These are phyloP conservation scores for Aspergillus sp. DNA, from an alignment of 2,329 filamentous ascomycete species.

Conservation along the genomic window DNA sequence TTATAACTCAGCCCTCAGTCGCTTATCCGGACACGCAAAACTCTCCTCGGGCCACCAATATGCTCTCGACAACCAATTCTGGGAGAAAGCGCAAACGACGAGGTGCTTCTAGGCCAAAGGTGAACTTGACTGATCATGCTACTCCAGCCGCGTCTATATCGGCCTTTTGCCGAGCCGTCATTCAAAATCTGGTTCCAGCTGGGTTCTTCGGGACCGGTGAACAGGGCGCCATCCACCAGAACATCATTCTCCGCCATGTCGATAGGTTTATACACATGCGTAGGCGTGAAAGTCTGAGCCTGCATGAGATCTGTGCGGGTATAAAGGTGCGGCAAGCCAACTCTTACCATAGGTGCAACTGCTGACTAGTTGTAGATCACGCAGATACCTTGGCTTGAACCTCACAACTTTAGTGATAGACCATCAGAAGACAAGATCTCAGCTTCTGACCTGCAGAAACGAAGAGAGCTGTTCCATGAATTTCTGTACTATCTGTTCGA, in stretches of 20 bases:
- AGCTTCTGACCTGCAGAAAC: constrained; percentile 71
- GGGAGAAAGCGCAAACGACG: constrained; percentile 10
- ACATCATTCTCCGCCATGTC: constrained; percentile 64
- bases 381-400: constrained; percentile 70
- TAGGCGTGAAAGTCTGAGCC: constrained; percentile 75
- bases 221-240: constrained; percentile 59
- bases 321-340: constrained; percentile 60
- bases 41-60: background rate
- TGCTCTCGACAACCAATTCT: background rate
- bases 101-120: constrained; percentile 17
- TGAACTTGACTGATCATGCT: constrained; percentile 64
- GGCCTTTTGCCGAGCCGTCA: constrained; percentile 77
- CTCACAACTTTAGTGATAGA: constrained; percentile 40
- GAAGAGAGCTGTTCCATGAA: constrained; percentile 76
- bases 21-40: constrained; percentile 13
- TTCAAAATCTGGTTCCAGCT: constrained; percentile 71
- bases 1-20: constrained; percentile 27
- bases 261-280: constrained; percentile 75
- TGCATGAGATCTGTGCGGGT: constrained; percentile 75
- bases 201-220: constrained; percentile 69
- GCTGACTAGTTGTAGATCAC: constrained; percentile 54
- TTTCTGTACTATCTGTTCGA: constrained; percentile 93
- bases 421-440: constrained; percentile 56
- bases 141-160: constrained; percentile 70
- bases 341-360: background rate